These are phyloP conservation scores for Citrus hindsii DNA, from an alignment of 345 rosid genomes.

Conservation along the genomic window DNA sequence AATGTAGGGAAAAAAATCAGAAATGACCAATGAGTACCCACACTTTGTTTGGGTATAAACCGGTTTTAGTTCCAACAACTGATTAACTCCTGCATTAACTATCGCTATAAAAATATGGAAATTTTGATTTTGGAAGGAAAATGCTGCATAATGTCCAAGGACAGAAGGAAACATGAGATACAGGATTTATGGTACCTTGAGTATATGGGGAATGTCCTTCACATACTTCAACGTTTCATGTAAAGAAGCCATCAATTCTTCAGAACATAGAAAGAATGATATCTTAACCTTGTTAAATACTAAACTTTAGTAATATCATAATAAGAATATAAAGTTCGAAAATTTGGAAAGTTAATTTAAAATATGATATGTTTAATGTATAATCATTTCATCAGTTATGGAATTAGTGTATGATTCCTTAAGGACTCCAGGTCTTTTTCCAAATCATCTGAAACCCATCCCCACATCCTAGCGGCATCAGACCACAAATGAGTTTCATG, in stretches of 20 bases:
- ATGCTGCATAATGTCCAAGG: not conserved
- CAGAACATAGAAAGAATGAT: conserved; percentile 78
- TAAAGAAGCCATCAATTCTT: conserved; percentile 76
- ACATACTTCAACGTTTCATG: conserved; percentile 82
- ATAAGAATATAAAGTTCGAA: not conserved
- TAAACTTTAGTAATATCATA: not conserved
- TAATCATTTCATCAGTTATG: not conserved
- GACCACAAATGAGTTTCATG: not conserved
- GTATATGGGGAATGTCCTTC: conserved; percentile 74
- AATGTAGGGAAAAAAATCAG: not conserved
- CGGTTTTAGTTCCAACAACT: not conserved
- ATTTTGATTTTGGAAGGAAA: not conserved
- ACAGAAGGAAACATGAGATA: conserved; percentile 2
- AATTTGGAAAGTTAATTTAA: not conserved
- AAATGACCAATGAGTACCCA: not conserved
- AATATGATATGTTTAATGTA: not conserved
- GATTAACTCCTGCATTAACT: not conserved
- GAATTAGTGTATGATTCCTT: not conserved
- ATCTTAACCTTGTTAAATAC: conserved; percentile 61
- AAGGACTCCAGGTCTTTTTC: not conserved
- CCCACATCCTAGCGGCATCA: not conserved
- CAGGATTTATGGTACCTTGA: conserved; percentile 52
- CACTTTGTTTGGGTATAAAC: not conserved
- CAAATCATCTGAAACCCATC: conserved; percentile 1
- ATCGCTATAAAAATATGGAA: not conserved